Conservation (phyloP, 352 stramenopile genomes). For the Pythium oligandrum region DNA sequence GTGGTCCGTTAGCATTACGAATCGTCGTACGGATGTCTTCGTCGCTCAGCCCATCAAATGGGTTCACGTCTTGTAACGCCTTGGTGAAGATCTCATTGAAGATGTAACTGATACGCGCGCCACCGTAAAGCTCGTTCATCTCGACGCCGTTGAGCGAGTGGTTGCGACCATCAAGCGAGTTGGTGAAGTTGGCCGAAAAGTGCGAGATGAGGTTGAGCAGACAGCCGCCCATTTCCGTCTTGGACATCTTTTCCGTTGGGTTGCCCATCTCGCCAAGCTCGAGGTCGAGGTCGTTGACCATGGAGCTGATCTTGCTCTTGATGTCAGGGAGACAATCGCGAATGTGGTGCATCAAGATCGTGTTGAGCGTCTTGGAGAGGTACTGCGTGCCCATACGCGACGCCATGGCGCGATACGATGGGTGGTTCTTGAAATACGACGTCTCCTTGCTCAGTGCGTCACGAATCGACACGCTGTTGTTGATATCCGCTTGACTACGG, state of each 20-base stretch:
- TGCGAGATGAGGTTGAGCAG: conserved; percentile 95
- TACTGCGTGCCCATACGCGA: conserved; percentile 96
- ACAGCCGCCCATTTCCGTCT: conserved; percentile 90
- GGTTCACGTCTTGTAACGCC: conserved; percentile 89
- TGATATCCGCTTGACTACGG: conserved; percentile 98
- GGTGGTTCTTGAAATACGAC: conserved; percentile 97
- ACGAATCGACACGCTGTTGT: conserved; percentile 93
- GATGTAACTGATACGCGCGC: conserved; percentile 97
- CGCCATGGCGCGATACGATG: conserved; percentile 90
- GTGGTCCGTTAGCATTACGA: conserved; percentile 96
- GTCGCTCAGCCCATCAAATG: conserved; percentile 96
- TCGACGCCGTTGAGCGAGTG: conserved; percentile 70
- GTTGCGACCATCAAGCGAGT: conserved; percentile 86
- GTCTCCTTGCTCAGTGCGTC: conserved; percentile 95
- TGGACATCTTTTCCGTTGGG: conserved; percentile 83
- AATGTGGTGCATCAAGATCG: conserved; percentile 99
- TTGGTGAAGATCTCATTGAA: conserved; percentile 97
- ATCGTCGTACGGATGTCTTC: conserved; percentile 99
- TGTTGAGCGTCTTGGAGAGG: conserved; percentile 96
- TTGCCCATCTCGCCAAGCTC: conserved; percentile 96
- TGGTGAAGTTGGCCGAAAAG: conserved; percentile 87
- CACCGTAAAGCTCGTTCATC: conserved; percentile 94
- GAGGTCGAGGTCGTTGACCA: conserved; percentile 93
- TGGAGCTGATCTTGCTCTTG: conserved; percentile 95
- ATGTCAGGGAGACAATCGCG: conserved; percentile 98